These are phyloP conservation scores for Truncatella angustata DNA, from an alignment of 2,329 filamentous ascomycete genomes.

Conservation along the genomic window DNA sequence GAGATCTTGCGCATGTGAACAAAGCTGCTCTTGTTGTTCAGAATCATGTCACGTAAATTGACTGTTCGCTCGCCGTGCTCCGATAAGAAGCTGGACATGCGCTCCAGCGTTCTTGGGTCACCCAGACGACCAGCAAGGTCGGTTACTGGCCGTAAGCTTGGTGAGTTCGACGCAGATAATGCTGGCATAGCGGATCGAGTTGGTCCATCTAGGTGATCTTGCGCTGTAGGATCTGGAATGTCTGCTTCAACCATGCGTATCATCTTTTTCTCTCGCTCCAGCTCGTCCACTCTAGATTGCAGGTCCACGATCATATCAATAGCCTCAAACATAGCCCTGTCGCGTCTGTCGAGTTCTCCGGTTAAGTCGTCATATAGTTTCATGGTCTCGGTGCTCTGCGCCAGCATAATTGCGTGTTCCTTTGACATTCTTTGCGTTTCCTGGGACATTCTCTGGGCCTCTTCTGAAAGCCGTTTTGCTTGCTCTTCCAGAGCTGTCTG, in stretches of 20 bases:
- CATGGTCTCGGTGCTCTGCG: conserved; percentile 41
- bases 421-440: conserved; percentile 52
- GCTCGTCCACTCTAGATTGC: conserved; percentile 57
- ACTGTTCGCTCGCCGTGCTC: conserved; percentile 59
- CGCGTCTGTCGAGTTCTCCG: conserved; percentile 62
- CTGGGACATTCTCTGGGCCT: no score
- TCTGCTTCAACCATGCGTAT: conserved; percentile 46
- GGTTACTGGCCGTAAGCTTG: background rate
- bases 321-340: conserved; percentile 69
- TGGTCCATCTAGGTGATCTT: background rate
- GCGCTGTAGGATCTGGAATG: background rate
- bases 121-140: background rate
- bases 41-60: conserved; percentile 59
- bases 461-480: conserved; percentile 54
- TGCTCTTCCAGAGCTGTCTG: conserved; percentile 58
- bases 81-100: conserved; percentile 65
- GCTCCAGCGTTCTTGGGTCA: conserved; percentile 42
- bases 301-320: conserved; percentile 66
- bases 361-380: conserved; percentile 59
- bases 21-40: conserved; percentile 47
- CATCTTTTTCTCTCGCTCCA: conserved; percentile 53
- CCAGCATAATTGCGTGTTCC: conserved; percentile 46
- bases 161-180: background rate
- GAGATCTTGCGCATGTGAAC: conserved; percentile 48
- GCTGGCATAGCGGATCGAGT: conserved; percentile 15